Base-by-base conservation (phyloP, 2,329 filamentous ascomycete genomes). In the Colletotrichum gloeosporioides region DNA sequence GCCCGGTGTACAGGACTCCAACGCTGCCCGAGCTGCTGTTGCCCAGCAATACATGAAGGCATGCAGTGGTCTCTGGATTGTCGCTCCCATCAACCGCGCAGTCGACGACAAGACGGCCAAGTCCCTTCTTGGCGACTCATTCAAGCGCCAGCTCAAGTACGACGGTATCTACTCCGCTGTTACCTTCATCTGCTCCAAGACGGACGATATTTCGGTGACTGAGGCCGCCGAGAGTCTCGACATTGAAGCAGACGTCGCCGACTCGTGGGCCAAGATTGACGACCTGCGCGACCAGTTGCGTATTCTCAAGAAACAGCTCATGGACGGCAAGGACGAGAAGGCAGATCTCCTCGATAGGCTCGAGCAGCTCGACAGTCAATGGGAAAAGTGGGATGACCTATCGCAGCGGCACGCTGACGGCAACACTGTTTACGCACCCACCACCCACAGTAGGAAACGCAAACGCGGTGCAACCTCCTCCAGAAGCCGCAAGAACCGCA, bases 121-220 rank as follows among this genome's bases (percentile, higher is more conserved):
- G 72, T 87, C 85, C 0, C 83, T 93, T 1, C 84, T 93, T 8
- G 90, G 90, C 1, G 86, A 91, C 25, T 87, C 87, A 0, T 92
- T 92, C 83, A 91, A 89, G 79, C 85, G 88, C 0, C 92, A 93
- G 78, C 83, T 93, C 6, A 90, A 92, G 74, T 90, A 90, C 79
- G 92, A 93, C 74, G 89, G 90, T 3, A 87, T 85, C 0, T 90
- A 90, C 72, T 87, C 84, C 6, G 85, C 84, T 3, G 85, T 93
- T 2, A 92, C 90, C 0, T 93, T 93, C 75, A 90, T 93, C 15
- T 93, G 91, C 79, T 89, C 87, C n/a, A 93, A 93, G 79, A 92
- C 90, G 1, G 92, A 93, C 78, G 90, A 93, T 68, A 91, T 93
- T 9, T 79, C 79, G 2, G 75, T 83, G 10, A 84, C 78, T 0